phyloP scores from a whole-genome alignment of 169 alveolate genomes.

The Babesia bigemina region DNA sequence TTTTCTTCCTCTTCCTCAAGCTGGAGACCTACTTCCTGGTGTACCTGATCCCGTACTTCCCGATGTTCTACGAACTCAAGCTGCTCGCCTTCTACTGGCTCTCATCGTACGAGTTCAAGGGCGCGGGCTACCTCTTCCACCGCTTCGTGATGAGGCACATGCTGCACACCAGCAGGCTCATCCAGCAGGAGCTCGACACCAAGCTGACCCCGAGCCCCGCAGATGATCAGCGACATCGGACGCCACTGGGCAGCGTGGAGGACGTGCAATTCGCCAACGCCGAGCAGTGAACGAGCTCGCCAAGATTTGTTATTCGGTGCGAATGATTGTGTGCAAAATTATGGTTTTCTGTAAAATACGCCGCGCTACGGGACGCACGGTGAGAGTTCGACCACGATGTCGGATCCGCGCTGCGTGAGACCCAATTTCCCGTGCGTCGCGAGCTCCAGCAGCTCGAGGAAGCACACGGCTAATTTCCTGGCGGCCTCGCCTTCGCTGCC shows the following conservation, averaged over 20 bases:
- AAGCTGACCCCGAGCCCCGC: constrained; percentile 33
- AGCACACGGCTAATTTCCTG: constrained; percentile 16
- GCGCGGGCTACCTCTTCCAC: constrained; percentile 77
- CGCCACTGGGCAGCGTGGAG: constrained; percentile 13
- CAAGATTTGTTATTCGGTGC: too few species aligned
- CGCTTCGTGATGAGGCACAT: constrained; percentile 31
- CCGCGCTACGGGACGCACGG: not conserved
- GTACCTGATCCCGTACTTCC: constrained; percentile 56
- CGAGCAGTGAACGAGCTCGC: too few species aligned
- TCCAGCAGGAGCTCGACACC: constrained; percentile 24
- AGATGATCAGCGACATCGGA: constrained; percentile 10
- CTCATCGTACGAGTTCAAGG: constrained; percentile 75
- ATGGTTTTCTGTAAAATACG: too few species aligned
- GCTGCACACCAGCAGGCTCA: constrained; percentile 4
- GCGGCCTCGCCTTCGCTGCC: not conserved
- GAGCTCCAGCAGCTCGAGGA: constrained; percentile 27
- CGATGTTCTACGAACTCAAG: constrained; percentile 74
- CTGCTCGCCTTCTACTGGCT: constrained; percentile 76
- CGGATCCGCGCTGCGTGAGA: constrained; percentile 8
- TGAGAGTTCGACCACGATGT: not conserved
- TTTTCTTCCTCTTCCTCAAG: constrained; percentile 62
- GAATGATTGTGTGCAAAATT: too few species aligned
- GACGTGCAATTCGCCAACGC: constrained; percentile 16
- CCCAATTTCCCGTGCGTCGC: constrained; percentile 8
- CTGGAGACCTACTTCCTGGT: constrained; percentile 55